Conservation (phyloP, 345 rosid genomes). For the Triadica sebifera region DNA sequence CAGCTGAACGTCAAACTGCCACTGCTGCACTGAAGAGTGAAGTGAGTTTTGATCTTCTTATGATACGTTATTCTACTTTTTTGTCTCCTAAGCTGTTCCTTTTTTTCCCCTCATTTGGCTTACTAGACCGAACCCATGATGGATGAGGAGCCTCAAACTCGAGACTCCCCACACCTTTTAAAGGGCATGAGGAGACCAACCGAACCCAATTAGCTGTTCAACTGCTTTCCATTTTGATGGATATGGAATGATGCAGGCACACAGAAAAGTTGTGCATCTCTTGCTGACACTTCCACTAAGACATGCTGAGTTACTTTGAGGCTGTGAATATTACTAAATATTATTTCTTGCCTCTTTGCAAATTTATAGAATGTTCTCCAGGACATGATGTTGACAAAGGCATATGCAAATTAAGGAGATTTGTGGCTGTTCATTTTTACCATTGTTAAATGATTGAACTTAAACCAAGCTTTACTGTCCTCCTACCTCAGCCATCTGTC, state of each 20-base stretch:
- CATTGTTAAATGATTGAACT: not conserved
- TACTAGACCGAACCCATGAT: not conserved
- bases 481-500: not conserved
- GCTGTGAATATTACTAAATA: not conserved
- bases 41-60: conserved; percentile 37
- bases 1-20: conserved; percentile 59
- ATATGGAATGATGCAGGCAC: not conserved
- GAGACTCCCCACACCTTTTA: not conserved
- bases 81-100: too few species aligned
- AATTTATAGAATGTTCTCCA: not conserved
- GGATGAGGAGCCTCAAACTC: not conserved
- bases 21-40: conserved; percentile 63
- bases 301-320: not conserved
- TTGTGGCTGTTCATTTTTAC: not conserved
- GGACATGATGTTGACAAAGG: not conserved
- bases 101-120: not conserved
- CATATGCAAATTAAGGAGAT: not conserved
- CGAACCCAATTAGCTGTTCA: not conserved
- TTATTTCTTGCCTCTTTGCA: not conserved
- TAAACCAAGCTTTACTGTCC: not conserved
- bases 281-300: not conserved
- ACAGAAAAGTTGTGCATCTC: conserved; percentile 7
- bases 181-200: not conserved
- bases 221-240: not conserved
- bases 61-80: not conserved